Conservation (phyloP, 1,284 basidiomycete species). For the Coniferiporia sulphurascens region DNA sequence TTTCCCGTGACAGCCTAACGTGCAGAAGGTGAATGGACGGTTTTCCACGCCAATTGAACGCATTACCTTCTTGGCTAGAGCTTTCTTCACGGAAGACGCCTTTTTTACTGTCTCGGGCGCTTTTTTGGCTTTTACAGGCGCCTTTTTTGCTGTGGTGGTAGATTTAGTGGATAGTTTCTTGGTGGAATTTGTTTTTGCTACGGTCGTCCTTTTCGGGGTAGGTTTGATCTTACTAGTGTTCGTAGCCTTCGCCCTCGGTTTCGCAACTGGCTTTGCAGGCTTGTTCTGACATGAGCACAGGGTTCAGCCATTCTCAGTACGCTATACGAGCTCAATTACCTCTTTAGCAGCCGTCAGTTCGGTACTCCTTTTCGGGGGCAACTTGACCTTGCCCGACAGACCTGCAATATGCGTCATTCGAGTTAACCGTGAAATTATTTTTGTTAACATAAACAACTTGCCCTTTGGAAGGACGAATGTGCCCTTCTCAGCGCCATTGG, state of each 20-base stretch:
- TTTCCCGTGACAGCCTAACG: conserved; percentile 30
- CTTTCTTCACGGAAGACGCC: conserved; percentile 24
- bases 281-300: conserved; percentile 6
- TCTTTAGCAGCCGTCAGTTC: conserved; percentile 35
- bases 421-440: background rate
- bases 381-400: conserved; percentile 45
- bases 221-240: conserved; percentile 16
- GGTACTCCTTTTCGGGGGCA: conserved; percentile 39
- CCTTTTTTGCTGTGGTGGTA: conserved; percentile 29
- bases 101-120: conserved; percentile 25
- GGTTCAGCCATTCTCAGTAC: background rate
- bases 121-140: conserved; percentile 28
- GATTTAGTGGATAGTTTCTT: conserved; percentile 22
- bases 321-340: conserved; percentile 20
- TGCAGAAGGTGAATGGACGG: background rate
- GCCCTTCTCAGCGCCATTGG: conserved; percentile 60
- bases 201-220: conserved; percentile 11
- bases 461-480: conserved; percentile 70
- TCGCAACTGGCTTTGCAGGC: conserved; percentile 11
- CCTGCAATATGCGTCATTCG: conserved; percentile 19
- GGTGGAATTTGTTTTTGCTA: conserved; percentile 20
- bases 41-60: background rate
- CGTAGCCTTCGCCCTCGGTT: conserved; percentile 29
- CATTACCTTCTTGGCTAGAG: conserved; percentile 34
- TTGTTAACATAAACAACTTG: conserved; percentile 21